Evolutionary conservation across 169 alveolate genomes (phyloP).

Genomic region (Cyclospora cayetanensis): DNA sequence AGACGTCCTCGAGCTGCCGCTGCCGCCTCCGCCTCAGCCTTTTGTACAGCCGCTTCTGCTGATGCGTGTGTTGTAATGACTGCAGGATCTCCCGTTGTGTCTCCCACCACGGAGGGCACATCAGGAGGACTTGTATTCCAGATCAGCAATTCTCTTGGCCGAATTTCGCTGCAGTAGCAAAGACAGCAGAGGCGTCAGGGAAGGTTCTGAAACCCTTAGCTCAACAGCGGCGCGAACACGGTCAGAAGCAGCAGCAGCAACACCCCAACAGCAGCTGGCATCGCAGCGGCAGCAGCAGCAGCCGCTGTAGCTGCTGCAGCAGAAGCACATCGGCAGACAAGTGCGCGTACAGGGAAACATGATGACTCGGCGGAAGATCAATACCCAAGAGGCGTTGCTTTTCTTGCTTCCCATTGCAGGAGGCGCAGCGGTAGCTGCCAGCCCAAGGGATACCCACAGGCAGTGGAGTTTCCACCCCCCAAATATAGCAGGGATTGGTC

Average conservation of each 20-base stretch:
- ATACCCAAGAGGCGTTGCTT: neutral
- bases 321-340: constrained; percentile 18
- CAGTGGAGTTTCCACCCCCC: constrained; percentile 25
- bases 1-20: constrained; percentile 39
- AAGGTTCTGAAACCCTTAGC: too few relatives aligned
- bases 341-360: neutral
- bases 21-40: neutral
- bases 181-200: too few relatives aligned
- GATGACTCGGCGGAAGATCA: constrained; percentile 25
- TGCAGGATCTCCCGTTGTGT: neutral
- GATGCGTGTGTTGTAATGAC: neutral
- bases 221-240: too few relatives aligned
- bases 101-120: neutral
- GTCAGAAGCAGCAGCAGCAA: too few relatives aligned
- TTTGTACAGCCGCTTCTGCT: neutral
- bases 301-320: constrained; percentile 35
- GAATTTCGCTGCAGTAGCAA: constrained; percentile 42
- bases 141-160: constrained; percentile 37
- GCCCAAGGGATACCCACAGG: neutral
- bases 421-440: constrained; percentile 38
- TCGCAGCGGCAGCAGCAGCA: constrained; percentile 27
- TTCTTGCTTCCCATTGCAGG: neutral
- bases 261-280: neutral
- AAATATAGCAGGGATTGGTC: neutral
- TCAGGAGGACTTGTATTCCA: constrained; percentile 42